Base-by-base conservation (phyloP, 768 basidiomycete genomes). In the Cystofilobasidium capitatum region DNA sequence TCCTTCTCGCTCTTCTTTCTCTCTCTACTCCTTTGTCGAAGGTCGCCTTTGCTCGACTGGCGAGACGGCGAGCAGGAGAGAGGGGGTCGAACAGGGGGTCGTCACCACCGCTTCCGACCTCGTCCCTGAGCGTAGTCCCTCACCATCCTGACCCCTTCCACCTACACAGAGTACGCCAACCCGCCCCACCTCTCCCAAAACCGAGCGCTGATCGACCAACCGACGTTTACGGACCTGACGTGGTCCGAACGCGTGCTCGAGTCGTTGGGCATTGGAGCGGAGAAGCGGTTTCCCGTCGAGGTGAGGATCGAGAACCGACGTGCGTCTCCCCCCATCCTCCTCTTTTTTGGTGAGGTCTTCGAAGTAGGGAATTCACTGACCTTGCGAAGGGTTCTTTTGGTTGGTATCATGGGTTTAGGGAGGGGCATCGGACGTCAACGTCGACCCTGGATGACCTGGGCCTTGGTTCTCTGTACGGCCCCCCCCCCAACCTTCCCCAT, bases 291-390 rank as follows among this genome's bases (percentile, higher is more conserved):
- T 33, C 44, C 66, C 1, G 42, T 62, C 39, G 66, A 68, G 22
- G 39, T 44, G 42, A 35, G 59, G 22, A 68, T 68, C 29, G 66
- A 68, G 42, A 62, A 63, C 42, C 60, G 60, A 20, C 61, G 66
- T 68, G 40, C 31, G 66, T 44, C 26, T n/a, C n/a, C n/a, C n/a
- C n/a, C n/a, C n/a, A n/a, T n/a, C n/a, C n/a, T n/a, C n/a, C n/a
- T n/a, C 3, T 37, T 22, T 40, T 20, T 31, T 33, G 3, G 22
- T 26, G 35, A 16, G 5, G n/a, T 42, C 7, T 60, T 22, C 24
- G 6, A 36, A 10, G 31, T 35, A 7, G 17, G 6, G 26, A 29
- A 57, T 2, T 24, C 17, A 29, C 42, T 26, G 13, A 26, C 45
- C 39, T n/a, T 3, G 16, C 7, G 13, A 16, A 22, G 22, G 3